Conservation (phyloP, 306 rosid genomes). For the Fragaria vesca region DNA sequence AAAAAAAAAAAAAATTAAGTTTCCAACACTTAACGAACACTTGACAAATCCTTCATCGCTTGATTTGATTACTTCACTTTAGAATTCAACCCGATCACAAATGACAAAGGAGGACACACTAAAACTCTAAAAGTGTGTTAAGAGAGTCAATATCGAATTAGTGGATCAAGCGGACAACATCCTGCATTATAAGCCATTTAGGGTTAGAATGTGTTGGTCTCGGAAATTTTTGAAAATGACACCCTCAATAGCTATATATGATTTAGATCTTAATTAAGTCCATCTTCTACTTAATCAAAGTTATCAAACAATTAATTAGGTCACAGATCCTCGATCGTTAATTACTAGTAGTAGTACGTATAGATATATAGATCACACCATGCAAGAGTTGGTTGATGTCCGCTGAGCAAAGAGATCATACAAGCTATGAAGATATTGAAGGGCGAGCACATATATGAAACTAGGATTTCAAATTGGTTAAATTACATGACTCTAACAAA, state of each 20-base stretch:
- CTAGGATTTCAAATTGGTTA: not conserved
- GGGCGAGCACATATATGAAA: not conserved
- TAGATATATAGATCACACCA: not conserved
- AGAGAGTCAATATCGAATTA: not conserved
- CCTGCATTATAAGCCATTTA: not conserved
- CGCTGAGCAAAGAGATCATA: not conserved
- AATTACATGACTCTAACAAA: not conserved
- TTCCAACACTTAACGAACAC: not conserved
- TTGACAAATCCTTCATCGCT: not conserved
- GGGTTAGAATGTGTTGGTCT: not conserved
- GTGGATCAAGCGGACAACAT: not conserved
- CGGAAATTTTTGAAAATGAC: not conserved
- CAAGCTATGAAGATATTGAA: not conserved
- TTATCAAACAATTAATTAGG: not conserved
- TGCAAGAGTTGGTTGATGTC: not conserved
- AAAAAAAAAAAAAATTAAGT: not conserved
- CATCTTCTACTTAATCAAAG: not conserved
- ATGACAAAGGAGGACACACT: not conserved
- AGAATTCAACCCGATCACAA: not conserved
- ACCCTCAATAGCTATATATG: not conserved
- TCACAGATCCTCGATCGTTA: too few species aligned
- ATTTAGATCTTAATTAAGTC: not conserved
- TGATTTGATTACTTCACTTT: not conserved
- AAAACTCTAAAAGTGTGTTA: not conserved
- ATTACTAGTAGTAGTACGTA: too few species aligned